These are phyloP conservation scores for Fusarium verticillioides DNA, from an alignment of 2,329 filamentous ascomycete genomes.

Conservation along the genomic window DNA sequence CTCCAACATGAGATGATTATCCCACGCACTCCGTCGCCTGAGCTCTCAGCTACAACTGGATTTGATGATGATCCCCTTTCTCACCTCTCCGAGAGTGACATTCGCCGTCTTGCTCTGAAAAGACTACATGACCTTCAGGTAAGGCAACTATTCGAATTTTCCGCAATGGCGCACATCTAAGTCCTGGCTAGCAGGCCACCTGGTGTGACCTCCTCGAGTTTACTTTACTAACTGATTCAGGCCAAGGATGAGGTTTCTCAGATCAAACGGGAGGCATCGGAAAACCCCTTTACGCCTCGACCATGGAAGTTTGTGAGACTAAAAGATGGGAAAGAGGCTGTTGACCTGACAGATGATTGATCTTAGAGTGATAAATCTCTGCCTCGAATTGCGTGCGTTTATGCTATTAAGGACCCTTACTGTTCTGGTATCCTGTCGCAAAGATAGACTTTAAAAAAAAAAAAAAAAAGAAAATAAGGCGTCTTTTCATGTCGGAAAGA, in stretches of 20 bases:
- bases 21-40: slow-evolving; percentile 21
- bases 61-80: not conserved
- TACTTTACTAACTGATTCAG: not conserved
- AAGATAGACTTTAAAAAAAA: not conserved
- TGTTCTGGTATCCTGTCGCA: not conserved
- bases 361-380: not conserved
- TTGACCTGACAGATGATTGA: slow-evolving; percentile 34
- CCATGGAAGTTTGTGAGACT: slow-evolving; percentile 27
- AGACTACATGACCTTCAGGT: slow-evolving; percentile 31
- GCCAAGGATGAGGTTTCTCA: not conserved
- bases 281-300: not conserved
- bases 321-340: slow-evolving; percentile 15
- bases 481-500: not conserved
- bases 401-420: not conserved
- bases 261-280: slow-evolving; percentile 24
- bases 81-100: slow-evolving; percentile 24
- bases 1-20: slow-evolving; percentile 41
- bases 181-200: not conserved
- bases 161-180: rapidly evolving
- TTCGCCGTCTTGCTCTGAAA: slow-evolving; percentile 36
- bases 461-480: not conserved
- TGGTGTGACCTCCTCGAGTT: not conserved
- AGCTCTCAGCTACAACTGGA: not conserved
- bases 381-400: not conserved
- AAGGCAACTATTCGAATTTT: not conserved